phyloP scores from a whole-genome alignment of 371 early-diverging fungal genomes.

The Lichtheimia corymbifera region DNA sequence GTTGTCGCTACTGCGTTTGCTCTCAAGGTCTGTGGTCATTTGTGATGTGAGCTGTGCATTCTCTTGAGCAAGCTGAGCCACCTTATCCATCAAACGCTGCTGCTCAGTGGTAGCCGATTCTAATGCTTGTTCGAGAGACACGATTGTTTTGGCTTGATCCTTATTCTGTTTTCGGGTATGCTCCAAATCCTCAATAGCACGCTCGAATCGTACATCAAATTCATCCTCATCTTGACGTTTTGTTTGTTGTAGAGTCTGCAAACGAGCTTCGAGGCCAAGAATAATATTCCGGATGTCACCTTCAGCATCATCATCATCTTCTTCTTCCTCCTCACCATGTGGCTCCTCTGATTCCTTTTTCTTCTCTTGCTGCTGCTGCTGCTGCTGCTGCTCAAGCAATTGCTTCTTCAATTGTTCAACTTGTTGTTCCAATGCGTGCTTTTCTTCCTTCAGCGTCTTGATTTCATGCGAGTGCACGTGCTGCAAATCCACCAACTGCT shows the following conservation, averaged over 20 bases:
- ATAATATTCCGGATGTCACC: conserved; percentile 7
- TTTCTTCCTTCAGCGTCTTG: no score
- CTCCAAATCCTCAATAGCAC: conserved; percentile 6
- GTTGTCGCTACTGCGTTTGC: conserved; percentile 17
- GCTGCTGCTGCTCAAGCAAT: no score
- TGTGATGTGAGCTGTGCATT: conserved; percentile 38
- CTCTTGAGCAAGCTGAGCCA: conserved; percentile 24
- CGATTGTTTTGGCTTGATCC: conserved; percentile 8
- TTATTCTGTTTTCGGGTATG: conserved; percentile 5
- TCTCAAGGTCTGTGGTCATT: conserved; percentile 17
- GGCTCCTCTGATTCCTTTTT: no score
- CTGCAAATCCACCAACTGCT: no score
- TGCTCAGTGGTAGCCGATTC: neutral
- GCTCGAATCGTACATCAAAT: conserved; percentile 7
- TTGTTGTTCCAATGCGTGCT: no score
- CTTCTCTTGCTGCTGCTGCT: no score
- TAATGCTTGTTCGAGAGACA: neutral
- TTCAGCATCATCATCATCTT: neutral
- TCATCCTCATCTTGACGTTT: conserved; percentile 7
- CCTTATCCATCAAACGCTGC: conserved; percentile 2
- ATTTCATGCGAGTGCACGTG: no score
- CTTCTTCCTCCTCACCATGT: no score
- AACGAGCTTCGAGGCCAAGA: conserved; percentile 8
- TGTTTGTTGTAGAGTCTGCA: conserved; percentile 8
- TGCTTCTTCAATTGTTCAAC: no score